Evolutionary conservation across 768 basidiomycete species (phyloP), one percentile per base, ranked within the genome.

Genomic region (Pisolithus orientalis): DNA sequence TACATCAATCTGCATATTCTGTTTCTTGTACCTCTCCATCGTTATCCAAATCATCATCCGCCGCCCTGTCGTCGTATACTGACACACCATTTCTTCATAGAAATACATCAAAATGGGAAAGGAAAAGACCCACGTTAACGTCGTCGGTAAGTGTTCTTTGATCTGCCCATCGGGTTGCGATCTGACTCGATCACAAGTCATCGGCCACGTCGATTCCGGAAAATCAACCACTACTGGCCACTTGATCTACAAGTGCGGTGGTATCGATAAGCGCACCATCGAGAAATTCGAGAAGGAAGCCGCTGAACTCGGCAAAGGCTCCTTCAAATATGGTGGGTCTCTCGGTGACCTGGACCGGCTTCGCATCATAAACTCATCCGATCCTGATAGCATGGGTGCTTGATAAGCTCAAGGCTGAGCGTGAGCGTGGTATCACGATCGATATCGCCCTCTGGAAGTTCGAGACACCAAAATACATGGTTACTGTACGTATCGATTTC

Each of bases 261-360:
- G 96, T 90, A 99, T 99, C 80, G 96, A 99, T 75, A 99, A 98
- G 84, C 93, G 93, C 85, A 94, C 92, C 71, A 94, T 95, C 62
- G 93, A 94, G 78, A 96, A 97, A 82, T 98, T 97, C 82, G 96
- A 99, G 84, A 99, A 99, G 87, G 96, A 99, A 79, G 96, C 96
- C 65, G 92, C 93, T 79, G 96, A 99, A 74, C 90, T 99, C 70
- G 96, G 96, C 71, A 99, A 99, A 81, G 93, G 94, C 73, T 92
- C 91, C 71, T 96, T 91, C 83, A 91, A 93, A 75, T 94, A 94
- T 75, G 92, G 92, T 93, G 60, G 62, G 87, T 72, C 55, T 45
- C 54, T 39, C 1, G 29, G 55, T 38, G 32, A 32, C 29, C 21
- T 54, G 51, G 56, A 65, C 54, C 55, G 10, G 44, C 50, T 47